Base-by-base conservation (phyloP, 805 yeast species). In the Candida tammaniensis region DNA sequence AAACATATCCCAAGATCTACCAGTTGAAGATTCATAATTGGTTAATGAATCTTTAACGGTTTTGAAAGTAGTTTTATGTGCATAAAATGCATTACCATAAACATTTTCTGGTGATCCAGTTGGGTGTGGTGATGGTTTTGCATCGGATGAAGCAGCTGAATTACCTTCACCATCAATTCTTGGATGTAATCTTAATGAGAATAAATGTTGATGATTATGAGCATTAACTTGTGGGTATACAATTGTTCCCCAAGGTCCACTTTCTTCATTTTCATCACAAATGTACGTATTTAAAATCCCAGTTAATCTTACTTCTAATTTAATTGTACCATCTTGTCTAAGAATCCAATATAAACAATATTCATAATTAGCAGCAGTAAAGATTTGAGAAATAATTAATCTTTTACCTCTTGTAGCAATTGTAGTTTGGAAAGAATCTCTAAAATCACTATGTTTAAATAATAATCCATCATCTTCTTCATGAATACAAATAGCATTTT, bases 341-440 rank as follows among this genome's bases (percentile, higher is more conserved):
- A 84, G 80, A 45, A 70, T 77, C 87, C 88, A 84, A 71, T 84
- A 84, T 55, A 84, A 68, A 64, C 88, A 81, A 70, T 84, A 84
- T 67, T 84, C 94, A 57, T 82, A 82, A 71, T 85, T 84, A 31
- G 89, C 87, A 49, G 91, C 91, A 31, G 94, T 84, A 67, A 84
- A 84, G 54, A 84, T 81, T 63, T 84, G 91, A 16, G 89, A 82
- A 37, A 85, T 66, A 39, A 83, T 72, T 59, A 84, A 72, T 59
- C 74, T 79, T 48, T 82, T 80, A 32, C 87, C 83, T 65, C 94
- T 76, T 33, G 87, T 79, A 42, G 78, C 82, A 47, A 83, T 74
- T 23, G 83, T 75, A 35, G 91, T 84, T 43, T 77, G 78, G 61
- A 81, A 82, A 54, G 72, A 76, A 58, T 84, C 91, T 69, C 93